Evolutionary conservation across 495 filamentous ascomycete species (phyloP).

Genomic region (Podospora pseudoanserina): DNA sequence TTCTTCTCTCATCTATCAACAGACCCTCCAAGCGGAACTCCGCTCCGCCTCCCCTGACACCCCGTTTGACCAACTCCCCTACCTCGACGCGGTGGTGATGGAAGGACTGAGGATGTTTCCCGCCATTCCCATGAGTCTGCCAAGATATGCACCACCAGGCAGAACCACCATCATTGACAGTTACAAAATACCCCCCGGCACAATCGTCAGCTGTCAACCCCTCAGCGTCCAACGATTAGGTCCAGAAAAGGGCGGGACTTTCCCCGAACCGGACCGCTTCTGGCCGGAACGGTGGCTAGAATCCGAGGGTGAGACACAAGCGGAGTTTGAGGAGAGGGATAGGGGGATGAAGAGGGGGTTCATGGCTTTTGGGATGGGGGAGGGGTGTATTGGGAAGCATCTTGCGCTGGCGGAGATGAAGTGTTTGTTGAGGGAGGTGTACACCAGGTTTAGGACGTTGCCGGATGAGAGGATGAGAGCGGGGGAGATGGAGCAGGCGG

Average conservation of each 20-base stretch:
- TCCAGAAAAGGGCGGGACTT: constrained; percentile 38
- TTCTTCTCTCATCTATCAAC: constrained; percentile 43
- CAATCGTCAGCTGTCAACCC: constrained; percentile 55
- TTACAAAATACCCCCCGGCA: constrained; percentile 45
- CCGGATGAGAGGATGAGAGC: constrained; percentile 51
- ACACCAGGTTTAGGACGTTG: constrained; percentile 52
- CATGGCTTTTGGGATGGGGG: constrained; percentile 54
- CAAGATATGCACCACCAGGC: constrained; percentile 54
- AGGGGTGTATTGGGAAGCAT: constrained; percentile 56
- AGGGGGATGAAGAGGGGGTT: constrained; percentile 46
- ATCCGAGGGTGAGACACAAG: constrained; percentile 30
- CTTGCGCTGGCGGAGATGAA: constrained; percentile 67
- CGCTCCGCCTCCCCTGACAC: constrained; percentile 25
- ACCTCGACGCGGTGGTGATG: constrained; percentile 59
- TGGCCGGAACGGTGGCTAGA: constrained; percentile 64
- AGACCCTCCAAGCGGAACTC: constrained; percentile 48
- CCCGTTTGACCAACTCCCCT: constrained; percentile 50
- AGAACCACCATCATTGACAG: constrained; percentile 46
- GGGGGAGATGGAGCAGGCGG: constrained; percentile 54
- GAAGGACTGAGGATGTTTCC: constrained; percentile 58
- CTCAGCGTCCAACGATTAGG: constrained; percentile 48
- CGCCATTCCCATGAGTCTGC: constrained; percentile 64
- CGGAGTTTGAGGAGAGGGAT: constrained; percentile 14
- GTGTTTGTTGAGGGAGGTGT: constrained; percentile 54
- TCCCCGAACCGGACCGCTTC: constrained; percentile 53